phyloP scores from a whole-genome alignment of 2,329 filamentous ascomycete species.

The Xylaria sp. region DNA sequence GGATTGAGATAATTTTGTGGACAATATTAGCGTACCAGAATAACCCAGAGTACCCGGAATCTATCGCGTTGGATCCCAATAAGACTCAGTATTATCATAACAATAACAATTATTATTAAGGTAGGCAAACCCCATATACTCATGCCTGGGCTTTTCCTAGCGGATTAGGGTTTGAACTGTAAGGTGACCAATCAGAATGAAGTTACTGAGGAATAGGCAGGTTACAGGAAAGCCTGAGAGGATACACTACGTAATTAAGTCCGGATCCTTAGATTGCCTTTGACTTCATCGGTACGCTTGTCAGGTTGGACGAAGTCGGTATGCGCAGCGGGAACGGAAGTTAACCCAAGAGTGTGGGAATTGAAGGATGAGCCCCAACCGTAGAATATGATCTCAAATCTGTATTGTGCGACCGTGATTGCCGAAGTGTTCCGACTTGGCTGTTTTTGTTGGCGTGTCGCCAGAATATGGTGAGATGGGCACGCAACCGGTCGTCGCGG shows the following conservation, averaged over 20 bases:
- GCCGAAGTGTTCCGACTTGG: conserved; percentile 10
- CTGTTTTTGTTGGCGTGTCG: conserved; percentile 1
- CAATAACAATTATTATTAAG: background rate
- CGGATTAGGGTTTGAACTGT: background rate
- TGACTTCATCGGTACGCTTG: conserved; percentile 4
- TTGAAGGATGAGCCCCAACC: conserved; percentile 15
- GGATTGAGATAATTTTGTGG: background rate
- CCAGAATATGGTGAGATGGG: conserved; percentile 4
- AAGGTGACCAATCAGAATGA: background rate
- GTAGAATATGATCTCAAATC: conserved; percentile 1
- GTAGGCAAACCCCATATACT: background rate
- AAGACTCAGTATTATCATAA: conserved; percentile 20
- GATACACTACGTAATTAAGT: background rate
- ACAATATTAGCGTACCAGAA: background rate
- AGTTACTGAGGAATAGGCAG: no score
- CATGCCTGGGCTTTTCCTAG: conserved; percentile 26
- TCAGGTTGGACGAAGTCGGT: conserved; percentile 17
- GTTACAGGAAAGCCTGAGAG: no score
- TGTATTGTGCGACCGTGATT: conserved; percentile 7
- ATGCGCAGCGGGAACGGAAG: conserved; percentile 16
- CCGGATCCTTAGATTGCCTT: conserved; percentile 2
- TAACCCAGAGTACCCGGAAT: conserved; percentile 1
- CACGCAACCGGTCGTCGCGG: background rate
- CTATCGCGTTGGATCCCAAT: conserved; percentile 10
- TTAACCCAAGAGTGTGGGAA: conserved; percentile 20